Conservation (phyloP, 2,329 filamentous ascomycete species). For the Aspergillus sp. region DNA sequence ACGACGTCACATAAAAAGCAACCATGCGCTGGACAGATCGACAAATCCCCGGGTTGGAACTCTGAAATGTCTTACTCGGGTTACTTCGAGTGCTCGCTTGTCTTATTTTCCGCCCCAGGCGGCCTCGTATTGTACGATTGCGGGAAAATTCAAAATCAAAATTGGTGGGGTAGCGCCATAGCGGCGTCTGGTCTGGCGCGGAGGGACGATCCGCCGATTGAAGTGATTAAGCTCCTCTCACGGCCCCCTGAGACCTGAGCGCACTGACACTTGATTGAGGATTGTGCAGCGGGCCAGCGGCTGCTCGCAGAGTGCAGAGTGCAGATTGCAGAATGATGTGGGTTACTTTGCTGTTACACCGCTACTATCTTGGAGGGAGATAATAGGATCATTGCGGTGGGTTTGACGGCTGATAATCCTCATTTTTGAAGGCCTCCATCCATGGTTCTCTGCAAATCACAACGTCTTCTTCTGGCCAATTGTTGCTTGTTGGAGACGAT, state of each 20-base stretch:
- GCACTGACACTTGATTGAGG: neutral
- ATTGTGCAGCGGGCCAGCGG: neutral
- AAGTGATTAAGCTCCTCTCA: neutral
- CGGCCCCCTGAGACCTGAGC: neutral
- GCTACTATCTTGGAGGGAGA: neutral
- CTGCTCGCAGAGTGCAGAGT: too few species aligned
- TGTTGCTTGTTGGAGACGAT: neutral
- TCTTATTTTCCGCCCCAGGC: neutral
- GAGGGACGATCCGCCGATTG: neutral
- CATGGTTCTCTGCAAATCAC: conserved; percentile 7
- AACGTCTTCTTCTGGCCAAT: neutral
- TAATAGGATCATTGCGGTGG: neutral
- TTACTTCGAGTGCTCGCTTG: too few species aligned
- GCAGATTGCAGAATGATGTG: too few species aligned
- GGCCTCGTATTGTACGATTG: neutral
- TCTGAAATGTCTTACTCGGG: neutral
- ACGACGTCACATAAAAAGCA: neutral
- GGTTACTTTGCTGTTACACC: neutral
- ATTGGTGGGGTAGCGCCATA: neutral
- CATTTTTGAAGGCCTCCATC: conserved; percentile 6
- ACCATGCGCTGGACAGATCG: neutral
- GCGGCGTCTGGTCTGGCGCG: too few species aligned
- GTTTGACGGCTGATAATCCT: conserved; percentile 2
- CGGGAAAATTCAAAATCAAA: neutral
- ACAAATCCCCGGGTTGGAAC: neutral